Percentiles rank a stretch among this genome's conserved stretches.
phyloP scores from a whole-genome alignment of 2,329 filamentous ascomycete species.

The Neofusicoccum cordaticola region DNA sequence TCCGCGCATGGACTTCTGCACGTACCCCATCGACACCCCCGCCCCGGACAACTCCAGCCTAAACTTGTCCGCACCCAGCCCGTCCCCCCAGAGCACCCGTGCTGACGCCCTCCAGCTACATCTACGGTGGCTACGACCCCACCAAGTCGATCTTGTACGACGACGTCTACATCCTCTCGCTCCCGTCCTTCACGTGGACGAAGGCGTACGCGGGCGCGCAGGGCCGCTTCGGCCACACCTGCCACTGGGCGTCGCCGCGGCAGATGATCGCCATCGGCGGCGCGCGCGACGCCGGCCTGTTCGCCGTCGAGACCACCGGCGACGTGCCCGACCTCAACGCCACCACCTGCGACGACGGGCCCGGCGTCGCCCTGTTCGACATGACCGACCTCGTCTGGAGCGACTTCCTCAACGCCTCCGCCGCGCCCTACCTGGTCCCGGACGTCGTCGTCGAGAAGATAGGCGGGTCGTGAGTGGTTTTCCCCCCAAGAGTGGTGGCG shows the following conservation, averaged over 20 bases:
- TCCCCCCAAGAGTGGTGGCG: no score
- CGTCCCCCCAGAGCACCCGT: constrained; percentile 19
- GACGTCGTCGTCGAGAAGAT: constrained; percentile 8
- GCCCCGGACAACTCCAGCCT: constrained; percentile 47
- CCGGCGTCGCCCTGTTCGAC: constrained; percentile 21
- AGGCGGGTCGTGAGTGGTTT: constrained; percentile 3
- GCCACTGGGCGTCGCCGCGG: constrained; percentile 36
- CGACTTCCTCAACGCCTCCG: neutral
- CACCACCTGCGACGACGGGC: constrained; percentile 20
- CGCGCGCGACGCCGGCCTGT: constrained; percentile 2
- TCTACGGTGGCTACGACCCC: constrained; percentile 49
- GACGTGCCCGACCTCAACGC: neutral
- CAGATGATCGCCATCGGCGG: constrained; percentile 47
- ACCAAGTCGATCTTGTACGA: constrained; percentile 35
- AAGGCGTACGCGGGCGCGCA: constrained; percentile 35
- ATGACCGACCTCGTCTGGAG: constrained; percentile 22
- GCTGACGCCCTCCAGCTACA: constrained; percentile 19
- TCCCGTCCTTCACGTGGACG: constrained; percentile 49
- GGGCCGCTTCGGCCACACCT: constrained; percentile 42
- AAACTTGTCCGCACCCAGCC: constrained; percentile 38
- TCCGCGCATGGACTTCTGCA: constrained; percentile 46
- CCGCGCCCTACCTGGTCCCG: neutral
- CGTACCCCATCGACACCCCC: constrained; percentile 33
- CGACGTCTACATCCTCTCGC: constrained; percentile 45
- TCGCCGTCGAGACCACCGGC: constrained; percentile 13